phyloP scores from a whole-genome alignment of 2,329 filamentous ascomycete genomes.

The Colletotrichum navitas region DNA sequence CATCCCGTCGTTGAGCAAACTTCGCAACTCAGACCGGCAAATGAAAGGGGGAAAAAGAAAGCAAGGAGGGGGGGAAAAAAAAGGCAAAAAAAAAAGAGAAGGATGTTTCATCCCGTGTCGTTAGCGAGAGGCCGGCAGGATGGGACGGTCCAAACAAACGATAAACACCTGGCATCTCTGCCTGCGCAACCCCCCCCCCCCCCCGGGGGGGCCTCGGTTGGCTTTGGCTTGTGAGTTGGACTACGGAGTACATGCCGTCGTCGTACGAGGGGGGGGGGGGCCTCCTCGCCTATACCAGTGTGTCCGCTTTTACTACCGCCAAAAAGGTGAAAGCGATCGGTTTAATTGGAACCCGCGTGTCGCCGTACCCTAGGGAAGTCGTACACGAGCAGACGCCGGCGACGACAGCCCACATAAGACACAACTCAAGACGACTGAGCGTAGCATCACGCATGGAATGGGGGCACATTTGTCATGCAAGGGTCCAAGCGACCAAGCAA shows the following conservation, averaged over 20 bases:
- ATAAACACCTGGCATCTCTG: conserved; percentile 38
- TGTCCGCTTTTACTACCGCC: too few relatives aligned
- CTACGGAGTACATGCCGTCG: background rate
- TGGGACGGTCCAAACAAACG: conserved; percentile 35
- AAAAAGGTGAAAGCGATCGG: too few relatives aligned
- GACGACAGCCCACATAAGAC: background rate
- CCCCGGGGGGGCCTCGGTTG: background rate
- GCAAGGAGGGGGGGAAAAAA: background rate
- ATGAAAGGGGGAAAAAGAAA: too few relatives aligned
- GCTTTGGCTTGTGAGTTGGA: background rate
- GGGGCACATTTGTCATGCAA: conserved; percentile 37
- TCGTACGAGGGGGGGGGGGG: background rate
- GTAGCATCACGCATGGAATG: conserved; percentile 10
- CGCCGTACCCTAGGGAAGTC: background rate
- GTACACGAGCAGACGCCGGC: conserved; percentile 1
- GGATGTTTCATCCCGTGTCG: conserved; percentile 39
- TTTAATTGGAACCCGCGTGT: too few relatives aligned
- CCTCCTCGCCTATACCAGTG: background rate
- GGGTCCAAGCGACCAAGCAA: conserved; percentile 29
- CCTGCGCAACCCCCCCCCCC: background rate
- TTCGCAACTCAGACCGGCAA: background rate
- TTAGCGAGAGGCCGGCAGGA: conserved; percentile 10
- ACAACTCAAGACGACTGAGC: background rate
- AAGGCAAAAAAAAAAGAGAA: background rate
- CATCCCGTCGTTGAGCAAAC: background rate